Evolutionary conservation across 192 early-diverging fungal genomes (phyloP).

Genomic region (Coemansia sp.): DNA sequence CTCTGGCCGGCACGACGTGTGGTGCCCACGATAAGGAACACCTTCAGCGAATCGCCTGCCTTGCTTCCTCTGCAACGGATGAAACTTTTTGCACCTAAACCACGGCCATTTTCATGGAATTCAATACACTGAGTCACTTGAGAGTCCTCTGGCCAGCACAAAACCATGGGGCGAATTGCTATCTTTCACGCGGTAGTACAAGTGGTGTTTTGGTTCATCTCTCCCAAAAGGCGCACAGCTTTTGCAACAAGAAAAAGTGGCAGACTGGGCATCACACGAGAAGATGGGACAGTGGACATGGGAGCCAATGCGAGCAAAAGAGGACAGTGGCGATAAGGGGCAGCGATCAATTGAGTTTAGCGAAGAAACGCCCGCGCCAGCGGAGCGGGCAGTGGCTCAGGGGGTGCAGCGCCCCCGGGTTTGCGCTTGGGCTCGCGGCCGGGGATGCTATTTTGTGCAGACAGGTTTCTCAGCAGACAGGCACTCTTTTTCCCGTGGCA

Average conservation of each 20-base stretch:
- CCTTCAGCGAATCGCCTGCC: not conserved
- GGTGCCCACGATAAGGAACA: not conserved
- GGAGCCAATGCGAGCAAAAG: not conserved
- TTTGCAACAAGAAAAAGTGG: not conserved
- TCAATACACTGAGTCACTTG: not conserved
- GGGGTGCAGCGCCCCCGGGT: not conserved
- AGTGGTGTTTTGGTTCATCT: not conserved
- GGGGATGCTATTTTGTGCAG: conserved; percentile 9
- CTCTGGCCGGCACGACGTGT: not conserved
- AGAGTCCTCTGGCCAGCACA: not conserved
- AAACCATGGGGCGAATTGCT: not conserved
- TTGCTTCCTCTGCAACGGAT: not conserved
- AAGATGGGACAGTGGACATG: not conserved
- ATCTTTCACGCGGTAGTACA: not conserved
- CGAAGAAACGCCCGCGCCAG: conserved; percentile 6
- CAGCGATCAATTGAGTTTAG: not conserved
- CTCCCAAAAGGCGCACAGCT: not conserved
- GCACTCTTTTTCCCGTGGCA: conserved; percentile 7
- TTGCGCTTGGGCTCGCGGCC: not conserved
- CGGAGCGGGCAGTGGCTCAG: not conserved
- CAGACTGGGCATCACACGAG: conserved; percentile 1
- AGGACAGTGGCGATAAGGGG: not conserved
- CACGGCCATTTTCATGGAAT: not conserved
- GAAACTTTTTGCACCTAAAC: not conserved
- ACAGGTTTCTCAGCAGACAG: conserved; percentile 3